Evolutionary conservation across 1,139 yeast genomes (phyloP).

Genomic region (Waltiozyma solani): DNA sequence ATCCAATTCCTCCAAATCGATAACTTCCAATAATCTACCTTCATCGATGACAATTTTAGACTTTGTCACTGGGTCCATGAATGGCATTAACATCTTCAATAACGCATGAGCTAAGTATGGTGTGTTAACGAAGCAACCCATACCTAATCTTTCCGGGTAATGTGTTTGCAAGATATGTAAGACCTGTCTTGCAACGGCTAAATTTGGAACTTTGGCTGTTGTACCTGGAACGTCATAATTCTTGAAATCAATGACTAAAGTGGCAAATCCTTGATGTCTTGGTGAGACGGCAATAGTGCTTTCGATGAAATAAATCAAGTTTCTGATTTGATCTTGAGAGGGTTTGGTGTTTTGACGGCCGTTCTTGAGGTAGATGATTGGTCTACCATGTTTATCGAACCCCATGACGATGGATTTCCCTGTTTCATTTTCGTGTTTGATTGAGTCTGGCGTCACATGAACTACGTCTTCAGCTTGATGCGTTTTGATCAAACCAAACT

Average conservation of each 20-base stretch:
- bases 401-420: constrained; percentile 90
- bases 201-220: constrained; percentile 69
- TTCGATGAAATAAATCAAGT: constrained; percentile 84
- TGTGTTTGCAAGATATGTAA: constrained; percentile 78
- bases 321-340: constrained; percentile 83
- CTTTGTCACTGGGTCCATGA: constrained; percentile 89
- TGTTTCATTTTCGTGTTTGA: constrained; percentile 64
- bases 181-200: constrained; percentile 67
- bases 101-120: constrained; percentile 95
- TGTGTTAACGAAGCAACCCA: constrained; percentile 81
- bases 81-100: constrained; percentile 82
- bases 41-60: constrained; percentile 88
- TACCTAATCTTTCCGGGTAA: constrained; percentile 92
- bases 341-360: constrained; percentile 92
- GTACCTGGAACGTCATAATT: constrained; percentile 45
- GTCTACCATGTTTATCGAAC: constrained; percentile 79
- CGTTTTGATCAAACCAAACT: constrained; percentile 54
- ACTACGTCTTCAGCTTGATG: constrained; percentile 33
- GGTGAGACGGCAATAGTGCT: constrained; percentile 91
- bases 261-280: constrained; percentile 87
- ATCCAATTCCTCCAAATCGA: constrained; percentile 74
- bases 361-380: constrained; percentile 81
- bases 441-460: constrained; percentile 48
- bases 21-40: constrained; percentile 67
- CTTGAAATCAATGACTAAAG: constrained; percentile 83